These are phyloP conservation scores for Fusarium sororula DNA, from an alignment of 2,329 filamentous ascomycete genomes.

Conservation along the genomic window DNA sequence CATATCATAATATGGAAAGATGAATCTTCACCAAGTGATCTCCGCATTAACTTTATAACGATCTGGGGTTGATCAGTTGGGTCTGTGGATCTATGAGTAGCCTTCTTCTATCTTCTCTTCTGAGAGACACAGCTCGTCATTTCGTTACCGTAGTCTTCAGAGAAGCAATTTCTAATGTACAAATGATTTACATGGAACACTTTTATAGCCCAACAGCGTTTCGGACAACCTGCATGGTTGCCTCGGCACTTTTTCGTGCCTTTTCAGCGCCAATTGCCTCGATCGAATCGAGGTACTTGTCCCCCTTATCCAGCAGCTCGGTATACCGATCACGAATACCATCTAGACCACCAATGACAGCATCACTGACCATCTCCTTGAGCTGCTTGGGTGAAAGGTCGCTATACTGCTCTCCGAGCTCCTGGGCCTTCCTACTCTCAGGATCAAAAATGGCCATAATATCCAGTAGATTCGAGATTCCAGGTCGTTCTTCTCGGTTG, in stretches of 20 bases:
- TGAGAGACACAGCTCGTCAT: background rate
- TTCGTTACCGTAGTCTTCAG: background rate
- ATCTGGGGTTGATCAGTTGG: background rate
- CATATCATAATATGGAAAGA: background rate
- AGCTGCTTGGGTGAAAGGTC: conserved; percentile 51
- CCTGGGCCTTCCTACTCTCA: conserved; percentile 49
- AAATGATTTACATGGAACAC: background rate
- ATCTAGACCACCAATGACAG: conserved; percentile 61
- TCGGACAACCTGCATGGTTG: conserved; percentile 64
- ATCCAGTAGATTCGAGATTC: conserved; percentile 86
- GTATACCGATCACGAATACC: conserved; percentile 67
- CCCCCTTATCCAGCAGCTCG: conserved; percentile 57
- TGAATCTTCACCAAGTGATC: background rate
- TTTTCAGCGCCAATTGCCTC: conserved; percentile 66
- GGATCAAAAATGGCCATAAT: conserved; percentile 76
- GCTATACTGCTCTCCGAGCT: conserved; percentile 52
- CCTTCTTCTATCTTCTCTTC: background rate
- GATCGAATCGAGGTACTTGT: conserved; percentile 65
- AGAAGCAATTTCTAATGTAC: background rate
- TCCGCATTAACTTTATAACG: background rate
- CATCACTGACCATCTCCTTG: conserved; percentile 66
- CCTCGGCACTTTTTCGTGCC: conserved; percentile 69
- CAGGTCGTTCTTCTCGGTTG: conserved; percentile 74
- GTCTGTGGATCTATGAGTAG: background rate
- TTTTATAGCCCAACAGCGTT: conserved; percentile 59